Percentiles rank a stretch among this genome's conserved stretches.
phyloP scores from a whole-genome alignment of 306 rosid genomes.

The Dryas octopetala region DNA sequence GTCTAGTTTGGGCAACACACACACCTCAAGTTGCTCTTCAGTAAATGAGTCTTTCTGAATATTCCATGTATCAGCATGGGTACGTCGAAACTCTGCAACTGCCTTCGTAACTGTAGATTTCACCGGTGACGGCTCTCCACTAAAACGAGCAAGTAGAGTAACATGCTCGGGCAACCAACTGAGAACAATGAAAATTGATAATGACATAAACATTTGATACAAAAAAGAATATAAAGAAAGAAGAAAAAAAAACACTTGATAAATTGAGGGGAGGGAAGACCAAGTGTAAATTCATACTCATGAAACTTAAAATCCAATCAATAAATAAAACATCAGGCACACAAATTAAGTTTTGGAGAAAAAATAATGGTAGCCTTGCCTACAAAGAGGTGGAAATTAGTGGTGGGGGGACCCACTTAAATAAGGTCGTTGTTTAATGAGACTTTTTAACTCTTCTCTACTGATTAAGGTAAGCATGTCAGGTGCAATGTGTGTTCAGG shows the following conservation, averaged over 20 bases:
- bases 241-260: neutral
- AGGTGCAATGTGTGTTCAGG: neutral
- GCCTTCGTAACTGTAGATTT: conserved; percentile 96
- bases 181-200: conserved; percentile 25
- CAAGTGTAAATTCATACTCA: neutral
- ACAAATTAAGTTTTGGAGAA: neutral
- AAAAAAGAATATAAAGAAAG: neutral
- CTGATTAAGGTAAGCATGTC: neutral
- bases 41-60: conserved; percentile 86
- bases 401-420: neutral
- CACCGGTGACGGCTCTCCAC: conserved; percentile 90
- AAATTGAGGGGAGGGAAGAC: neutral
- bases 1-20: neutral
- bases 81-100: conserved; percentile 94
- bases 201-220: neutral
- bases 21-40: conserved; percentile 94
- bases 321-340: neutral
- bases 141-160: conserved; percentile 85
- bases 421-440: neutral
- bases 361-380: neutral
- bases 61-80: conserved; percentile 99
- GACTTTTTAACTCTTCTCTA: neutral
- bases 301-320: neutral
- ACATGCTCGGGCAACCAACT: conserved; percentile 98
- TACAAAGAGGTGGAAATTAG: neutral